Evolutionary conservation across 208 protist species (phyloP).

Genomic region (Trypanosoma grayi): DNA sequence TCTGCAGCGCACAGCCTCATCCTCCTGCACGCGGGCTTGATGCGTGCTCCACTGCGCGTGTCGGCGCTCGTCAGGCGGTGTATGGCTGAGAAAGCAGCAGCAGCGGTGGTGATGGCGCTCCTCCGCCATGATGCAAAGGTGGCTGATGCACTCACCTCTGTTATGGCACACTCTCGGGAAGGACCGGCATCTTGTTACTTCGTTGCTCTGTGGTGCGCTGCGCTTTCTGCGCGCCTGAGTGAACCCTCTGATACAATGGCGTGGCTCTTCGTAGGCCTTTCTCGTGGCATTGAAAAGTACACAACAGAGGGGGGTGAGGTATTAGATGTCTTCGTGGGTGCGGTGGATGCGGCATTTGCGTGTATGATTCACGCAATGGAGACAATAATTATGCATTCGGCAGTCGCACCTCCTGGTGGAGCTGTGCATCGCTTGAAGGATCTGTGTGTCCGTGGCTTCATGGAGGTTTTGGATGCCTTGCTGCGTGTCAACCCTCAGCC

Average conservation of each 20-base stretch:
- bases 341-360: background rate
- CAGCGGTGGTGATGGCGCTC: slow-evolving; percentile 3
- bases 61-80: background rate
- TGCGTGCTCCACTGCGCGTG: background rate
- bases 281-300: background rate
- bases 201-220: slow-evolving; percentile 12
- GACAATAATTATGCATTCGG: background rate
- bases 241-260: slow-evolving; percentile 1
- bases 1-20: background rate
- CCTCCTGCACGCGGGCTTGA: background rate
- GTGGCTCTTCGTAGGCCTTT: slow-evolving; percentile 17
- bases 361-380: background rate
- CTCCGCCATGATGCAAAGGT: slow-evolving; percentile 7
- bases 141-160: slow-evolving; percentile 2
- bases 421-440: background rate
- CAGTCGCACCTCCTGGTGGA: background rate
- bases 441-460: slow-evolving; percentile 6
- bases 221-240: background rate
- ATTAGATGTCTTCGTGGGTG: background rate
- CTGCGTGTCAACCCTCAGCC: background rate
- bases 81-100: slow-evolving; percentile 1
- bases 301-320: background rate
- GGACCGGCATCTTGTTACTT: slow-evolving; percentile 1
- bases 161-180: background rate
- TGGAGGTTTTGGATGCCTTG: slow-evolving; percentile 6